These are phyloP conservation scores for Crithidia fasciculata DNA, from an alignment of 208 protist species.

Conservation along the genomic window DNA sequence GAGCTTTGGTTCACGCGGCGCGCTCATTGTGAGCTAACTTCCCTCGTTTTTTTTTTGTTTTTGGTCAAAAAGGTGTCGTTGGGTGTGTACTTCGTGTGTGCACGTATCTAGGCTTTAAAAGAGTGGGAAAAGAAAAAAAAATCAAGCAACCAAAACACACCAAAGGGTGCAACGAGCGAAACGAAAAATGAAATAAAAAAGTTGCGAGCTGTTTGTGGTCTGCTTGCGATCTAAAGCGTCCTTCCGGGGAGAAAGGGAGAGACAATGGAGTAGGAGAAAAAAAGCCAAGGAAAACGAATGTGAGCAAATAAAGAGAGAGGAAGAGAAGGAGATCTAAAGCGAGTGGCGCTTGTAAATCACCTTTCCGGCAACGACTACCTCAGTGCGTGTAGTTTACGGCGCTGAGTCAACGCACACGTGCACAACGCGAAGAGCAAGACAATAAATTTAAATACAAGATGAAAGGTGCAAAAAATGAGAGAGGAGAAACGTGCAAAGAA, in stretches of 20 bases:
- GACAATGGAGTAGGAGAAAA: background rate
- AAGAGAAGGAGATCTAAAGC: background rate
- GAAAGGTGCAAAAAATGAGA: too few species aligned
- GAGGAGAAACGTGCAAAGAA: background rate
- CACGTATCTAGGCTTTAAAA: too few species aligned
- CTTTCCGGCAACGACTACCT: too few species aligned
- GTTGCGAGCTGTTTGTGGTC: too few species aligned
- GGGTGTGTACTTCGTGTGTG: background rate
- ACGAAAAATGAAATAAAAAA: background rate
- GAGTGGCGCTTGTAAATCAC: too few species aligned
- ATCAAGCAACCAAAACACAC: background rate
- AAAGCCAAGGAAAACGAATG: background rate
- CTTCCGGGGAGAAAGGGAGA: background rate
- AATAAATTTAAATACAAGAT: too few species aligned
- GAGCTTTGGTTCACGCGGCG: conserved; percentile 63
- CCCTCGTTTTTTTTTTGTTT: conserved; percentile 12
- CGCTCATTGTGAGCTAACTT: background rate
- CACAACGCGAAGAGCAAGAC: too few species aligned
- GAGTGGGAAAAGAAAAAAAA: background rate
- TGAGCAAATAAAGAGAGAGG: background rate
- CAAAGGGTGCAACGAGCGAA: background rate
- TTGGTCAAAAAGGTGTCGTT: background rate
- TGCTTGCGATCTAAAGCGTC: background rate
- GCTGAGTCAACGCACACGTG: background rate
- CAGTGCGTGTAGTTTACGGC: background rate